phyloP scores from a whole-genome alignment of 192 early-diverging fungal species.

The Entrophospora sp. region DNA sequence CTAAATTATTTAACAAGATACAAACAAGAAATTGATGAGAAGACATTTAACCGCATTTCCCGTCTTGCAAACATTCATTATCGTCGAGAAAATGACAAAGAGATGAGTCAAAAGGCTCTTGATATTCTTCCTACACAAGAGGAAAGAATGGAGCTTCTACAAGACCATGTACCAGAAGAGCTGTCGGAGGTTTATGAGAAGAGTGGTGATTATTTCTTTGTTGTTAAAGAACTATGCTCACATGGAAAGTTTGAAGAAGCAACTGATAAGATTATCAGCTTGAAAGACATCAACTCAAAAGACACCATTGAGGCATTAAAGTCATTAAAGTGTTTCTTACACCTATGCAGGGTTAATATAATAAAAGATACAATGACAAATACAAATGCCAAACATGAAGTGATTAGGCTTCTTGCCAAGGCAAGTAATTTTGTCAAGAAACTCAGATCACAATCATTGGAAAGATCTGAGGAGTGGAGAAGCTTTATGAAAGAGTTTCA shows the following conservation, averaged over 20 bases:
- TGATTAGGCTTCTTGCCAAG: neutral
- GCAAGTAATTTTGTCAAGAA: neutral
- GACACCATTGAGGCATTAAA: constrained; percentile 3
- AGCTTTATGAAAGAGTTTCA: neutral
- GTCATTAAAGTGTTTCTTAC: neutral
- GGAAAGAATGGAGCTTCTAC: neutral
- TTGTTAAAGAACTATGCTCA: neutral
- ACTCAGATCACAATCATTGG: neutral
- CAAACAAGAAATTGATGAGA: neutral
- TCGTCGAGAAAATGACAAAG: neutral
- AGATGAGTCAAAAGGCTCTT: neutral
- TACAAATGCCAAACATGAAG: too few relatives aligned
- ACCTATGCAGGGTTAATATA: neutral
- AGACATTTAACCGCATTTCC: neutral
- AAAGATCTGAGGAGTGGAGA: too few relatives aligned
- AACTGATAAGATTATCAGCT: neutral
- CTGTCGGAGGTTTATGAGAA: neutral
- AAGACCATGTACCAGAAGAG: constrained; percentile 6
- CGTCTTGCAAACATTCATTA: neutral
- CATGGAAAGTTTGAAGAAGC: neutral
- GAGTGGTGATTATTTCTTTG: neutral
- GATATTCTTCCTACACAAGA: neutral
- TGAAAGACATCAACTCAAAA: neutral
- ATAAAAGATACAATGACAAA: neutral
- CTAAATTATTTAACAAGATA: neutral